Evolutionary conservation across 768 basidiomycete genomes (phyloP), one percentile per base, ranked within the genome.

Genomic region (Steccherinum ochraceum): DNA sequence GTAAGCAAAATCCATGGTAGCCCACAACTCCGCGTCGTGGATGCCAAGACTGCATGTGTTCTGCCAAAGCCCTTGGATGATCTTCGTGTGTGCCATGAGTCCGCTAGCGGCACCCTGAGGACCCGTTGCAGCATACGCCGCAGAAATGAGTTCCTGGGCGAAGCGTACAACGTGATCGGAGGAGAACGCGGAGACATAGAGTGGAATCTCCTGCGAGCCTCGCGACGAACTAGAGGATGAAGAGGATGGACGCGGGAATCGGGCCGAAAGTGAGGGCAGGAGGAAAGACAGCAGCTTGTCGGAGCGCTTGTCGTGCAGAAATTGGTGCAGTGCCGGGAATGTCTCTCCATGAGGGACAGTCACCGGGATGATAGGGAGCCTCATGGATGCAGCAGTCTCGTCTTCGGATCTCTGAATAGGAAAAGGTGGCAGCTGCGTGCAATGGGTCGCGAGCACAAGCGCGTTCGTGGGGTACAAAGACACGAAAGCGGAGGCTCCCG

Each of bases 381-480:
- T 43, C 41, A 43, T 11, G 41, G 65, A 68, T 50, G 63, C 63
- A 7, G 64, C 61, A 21, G 62, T 63, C 0, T 71, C 58, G 26
- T 67, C 56, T 48, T 53, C 42, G 39, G 67, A 50, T 25, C 65
- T 35, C 43, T 61, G 46, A 10, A 66, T 60, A 30, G 59, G 77
- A 23, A 86, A 72, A 20, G 73, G 65, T 1, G 84, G 81, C 4
- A 90, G 73, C 40, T 76, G 72, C 16, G 86, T 69, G 62, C 86
- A 91, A 60, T 86, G 74, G 0, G 83, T 72, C 5, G 83, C 83
- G 49, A 91, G 74, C 40, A 90, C 72, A 47, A 88, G 66, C 26
- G 80, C 78, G 66, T 92, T 89, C 11, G 80, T 75, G 3, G 89
- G 83, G 56, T 77, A 83, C 48, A 90, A 71, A 10, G 74, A 58